phyloP scores from a whole-genome alignment of 176 grass and related monocot genomes.

The Lolium perenne region DNA sequence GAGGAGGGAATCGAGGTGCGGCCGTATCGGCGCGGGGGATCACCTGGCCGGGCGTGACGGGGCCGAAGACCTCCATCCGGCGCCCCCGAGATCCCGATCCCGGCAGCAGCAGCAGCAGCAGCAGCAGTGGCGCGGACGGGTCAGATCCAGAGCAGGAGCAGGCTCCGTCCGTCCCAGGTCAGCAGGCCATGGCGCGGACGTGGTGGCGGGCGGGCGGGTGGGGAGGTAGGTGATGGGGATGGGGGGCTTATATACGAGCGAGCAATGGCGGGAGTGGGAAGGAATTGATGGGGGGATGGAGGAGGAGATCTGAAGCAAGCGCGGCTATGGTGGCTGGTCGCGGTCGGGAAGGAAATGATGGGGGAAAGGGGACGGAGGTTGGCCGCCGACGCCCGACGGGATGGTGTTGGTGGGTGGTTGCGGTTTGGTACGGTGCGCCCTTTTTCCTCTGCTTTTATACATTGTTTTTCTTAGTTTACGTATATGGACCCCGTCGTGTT shows the following conservation, averaged over 20 bases:
- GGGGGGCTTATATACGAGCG: conserved; percentile 31
- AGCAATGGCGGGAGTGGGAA: conserved; percentile 18
- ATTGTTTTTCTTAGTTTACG: not conserved
- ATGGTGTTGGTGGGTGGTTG: conserved; percentile 9
- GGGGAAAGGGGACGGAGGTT: not conserved
- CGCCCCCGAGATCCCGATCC: conserved; percentile 9
- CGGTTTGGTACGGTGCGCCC: not conserved
- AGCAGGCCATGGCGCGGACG: conserved; percentile 4
- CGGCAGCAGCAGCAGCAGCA: not conserved
- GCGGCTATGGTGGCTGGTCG: conserved; percentile 45
- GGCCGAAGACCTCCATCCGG: conserved; percentile 70
- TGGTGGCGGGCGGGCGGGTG: not conserved
- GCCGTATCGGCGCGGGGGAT: not conserved
- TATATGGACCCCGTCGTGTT: not conserved
- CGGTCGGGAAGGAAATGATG: conserved; percentile 37
- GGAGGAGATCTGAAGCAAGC: conserved; percentile 65
- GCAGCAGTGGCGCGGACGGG: not conserved
- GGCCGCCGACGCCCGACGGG: conserved; percentile 9
- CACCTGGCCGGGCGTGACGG: conserved; percentile 75
- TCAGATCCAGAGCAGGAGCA: conserved; percentile 42
- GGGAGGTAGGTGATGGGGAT: conserved; percentile 34
- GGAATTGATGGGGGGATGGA: conserved; percentile 9
- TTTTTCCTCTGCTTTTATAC: not conserved
- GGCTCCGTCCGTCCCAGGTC: not conserved
- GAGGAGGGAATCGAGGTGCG: not conserved